A percentile compares a stretch with the other conserved stretches of the same genome.
phyloP scores from a whole-genome alignment of 1,284 basidiomycete genomes.

The Crocinoboletus sp. region DNA sequence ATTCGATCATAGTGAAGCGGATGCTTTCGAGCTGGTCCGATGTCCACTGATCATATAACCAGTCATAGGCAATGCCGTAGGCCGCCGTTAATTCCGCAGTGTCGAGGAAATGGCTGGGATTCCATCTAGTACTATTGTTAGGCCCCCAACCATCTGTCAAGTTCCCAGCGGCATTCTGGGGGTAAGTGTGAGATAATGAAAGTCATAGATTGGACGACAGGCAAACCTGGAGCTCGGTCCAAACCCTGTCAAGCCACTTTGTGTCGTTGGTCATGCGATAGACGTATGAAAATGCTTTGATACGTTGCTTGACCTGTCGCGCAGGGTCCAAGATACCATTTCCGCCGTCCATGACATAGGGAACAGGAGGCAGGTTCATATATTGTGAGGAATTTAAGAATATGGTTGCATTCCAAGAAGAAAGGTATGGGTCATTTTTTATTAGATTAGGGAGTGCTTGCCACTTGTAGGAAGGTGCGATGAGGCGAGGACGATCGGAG shows the following conservation, averaged over 20 bases:
- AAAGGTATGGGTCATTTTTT: constrained; percentile 80
- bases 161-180: constrained; percentile 67
- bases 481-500: constrained; percentile 82
- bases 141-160: constrained; percentile 61
- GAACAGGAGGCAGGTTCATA: constrained; percentile 55
- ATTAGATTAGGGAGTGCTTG: constrained; percentile 79
- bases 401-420: constrained; percentile 89
- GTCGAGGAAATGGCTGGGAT: constrained; percentile 91
- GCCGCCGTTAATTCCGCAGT: constrained; percentile 85
- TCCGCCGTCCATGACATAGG: constrained; percentile 75
- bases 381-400: constrained; percentile 85
- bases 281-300: constrained; percentile 93
- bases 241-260: constrained; percentile 82
- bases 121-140: constrained; percentile 62
- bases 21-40: constrained; percentile 70
- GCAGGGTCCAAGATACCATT: constrained; percentile 95
- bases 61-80: constrained; percentile 94
- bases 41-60: constrained; percentile 86
- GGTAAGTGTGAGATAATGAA: constrained; percentile 30
- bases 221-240: constrained; percentile 74
- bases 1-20: constrained; percentile 69
- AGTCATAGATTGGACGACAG: constrained; percentile 11
- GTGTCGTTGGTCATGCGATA: constrained; percentile 91
- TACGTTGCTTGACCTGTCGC: constrained; percentile 83
- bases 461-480: constrained; percentile 94